Percentiles rank a stretch among this genome's conserved stretches.
Conservation (phyloP, 805 yeast genomes). For the Starmera amethionina region DNA sequence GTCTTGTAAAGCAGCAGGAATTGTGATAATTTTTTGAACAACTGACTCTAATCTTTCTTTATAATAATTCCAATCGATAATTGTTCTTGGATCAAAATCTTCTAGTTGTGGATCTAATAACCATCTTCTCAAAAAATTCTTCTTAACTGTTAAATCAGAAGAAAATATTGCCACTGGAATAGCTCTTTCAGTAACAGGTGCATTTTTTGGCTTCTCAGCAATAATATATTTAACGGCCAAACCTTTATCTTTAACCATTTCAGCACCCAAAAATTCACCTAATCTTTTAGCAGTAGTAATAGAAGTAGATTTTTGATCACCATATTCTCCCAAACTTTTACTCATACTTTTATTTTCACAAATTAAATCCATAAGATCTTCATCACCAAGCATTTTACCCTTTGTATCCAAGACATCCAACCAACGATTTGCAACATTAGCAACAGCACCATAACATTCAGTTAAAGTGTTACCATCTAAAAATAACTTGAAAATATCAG, state of each 20-base stretch:
- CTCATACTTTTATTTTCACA: slow-evolving; percentile 96
- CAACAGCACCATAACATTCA: slow-evolving; percentile 80
- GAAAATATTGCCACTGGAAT: slow-evolving; percentile 94
- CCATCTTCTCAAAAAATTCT: slow-evolving; percentile 78
- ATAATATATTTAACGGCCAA: slow-evolving; percentile 91
- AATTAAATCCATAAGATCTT: slow-evolving; percentile 87
- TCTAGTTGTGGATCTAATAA: slow-evolving; percentile 65
- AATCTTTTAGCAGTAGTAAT: slow-evolving; percentile 90
- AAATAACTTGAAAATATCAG: slow-evolving; percentile 86
- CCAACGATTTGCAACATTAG: slow-evolving; percentile 92
- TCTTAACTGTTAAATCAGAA: slow-evolving; percentile 62
- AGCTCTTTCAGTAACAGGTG: slow-evolving; percentile 94
- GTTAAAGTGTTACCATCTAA: slow-evolving; percentile 76
- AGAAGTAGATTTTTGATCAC: slow-evolving; percentile 83
- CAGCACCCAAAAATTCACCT: slow-evolving; percentile 92
- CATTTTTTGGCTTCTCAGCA: slow-evolving; percentile 68
- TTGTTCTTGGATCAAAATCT: slow-evolving; percentile 77
- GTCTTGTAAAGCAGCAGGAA: slow-evolving; percentile 93
- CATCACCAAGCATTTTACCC: slow-evolving; percentile 84
- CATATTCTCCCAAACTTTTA: slow-evolving; percentile 82
- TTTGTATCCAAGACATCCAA: slow-evolving; percentile 82
- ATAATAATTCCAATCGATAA: slow-evolving; percentile 92
- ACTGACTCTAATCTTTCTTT: slow-evolving; percentile 86
- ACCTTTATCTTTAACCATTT: slow-evolving; percentile 95
- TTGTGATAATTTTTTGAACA: slow-evolving; percentile 87